These are phyloP conservation scores for Penicillium waksmanii DNA, from an alignment of 495 filamentous ascomycete species.

Conservation along the genomic window DNA sequence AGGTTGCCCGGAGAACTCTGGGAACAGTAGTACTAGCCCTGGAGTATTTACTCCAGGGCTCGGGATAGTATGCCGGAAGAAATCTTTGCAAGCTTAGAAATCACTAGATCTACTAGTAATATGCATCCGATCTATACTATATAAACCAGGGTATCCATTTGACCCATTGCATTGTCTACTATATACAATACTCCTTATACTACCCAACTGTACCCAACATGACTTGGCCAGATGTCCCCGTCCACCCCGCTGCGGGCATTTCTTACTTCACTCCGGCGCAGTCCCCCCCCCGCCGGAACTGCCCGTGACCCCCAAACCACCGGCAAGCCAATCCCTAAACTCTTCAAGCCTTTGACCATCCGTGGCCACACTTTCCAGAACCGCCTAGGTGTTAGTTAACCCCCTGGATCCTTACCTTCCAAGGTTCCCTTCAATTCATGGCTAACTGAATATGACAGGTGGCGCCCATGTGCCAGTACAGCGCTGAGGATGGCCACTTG, in stretches of 20 bases:
- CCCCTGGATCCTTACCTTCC: too few species aligned
- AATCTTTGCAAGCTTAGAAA: conserved; percentile 25
- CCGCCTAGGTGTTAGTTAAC: conserved; percentile 55
- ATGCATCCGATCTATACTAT: too few species aligned
- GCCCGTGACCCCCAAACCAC: conserved; percentile 62
- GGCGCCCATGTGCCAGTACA: conserved; percentile 72
- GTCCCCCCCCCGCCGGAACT: conserved; percentile 65
- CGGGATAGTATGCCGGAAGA: background rate
- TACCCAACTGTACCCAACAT: conserved; percentile 15
- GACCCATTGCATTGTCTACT: background rate
- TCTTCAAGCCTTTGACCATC: conserved; percentile 68
- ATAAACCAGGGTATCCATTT: background rate
- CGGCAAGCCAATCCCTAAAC: conserved; percentile 62
- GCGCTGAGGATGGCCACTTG: conserved; percentile 62
- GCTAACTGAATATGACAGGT: conserved; percentile 27
- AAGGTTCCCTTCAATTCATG: too few species aligned
- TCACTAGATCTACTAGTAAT: conserved; percentile 3
- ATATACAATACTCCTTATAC: background rate
- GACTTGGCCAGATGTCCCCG: conserved; percentile 43
- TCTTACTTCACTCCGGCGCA: conserved; percentile 73
- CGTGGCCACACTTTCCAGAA: conserved; percentile 63
- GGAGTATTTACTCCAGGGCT: too few species aligned
- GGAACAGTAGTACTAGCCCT: background rate
- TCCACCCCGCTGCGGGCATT: conserved; percentile 53
- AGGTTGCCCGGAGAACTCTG: background rate